Conservation (phyloP, 805 yeast genomes). For the Cyberlindnera americana region DNA sequence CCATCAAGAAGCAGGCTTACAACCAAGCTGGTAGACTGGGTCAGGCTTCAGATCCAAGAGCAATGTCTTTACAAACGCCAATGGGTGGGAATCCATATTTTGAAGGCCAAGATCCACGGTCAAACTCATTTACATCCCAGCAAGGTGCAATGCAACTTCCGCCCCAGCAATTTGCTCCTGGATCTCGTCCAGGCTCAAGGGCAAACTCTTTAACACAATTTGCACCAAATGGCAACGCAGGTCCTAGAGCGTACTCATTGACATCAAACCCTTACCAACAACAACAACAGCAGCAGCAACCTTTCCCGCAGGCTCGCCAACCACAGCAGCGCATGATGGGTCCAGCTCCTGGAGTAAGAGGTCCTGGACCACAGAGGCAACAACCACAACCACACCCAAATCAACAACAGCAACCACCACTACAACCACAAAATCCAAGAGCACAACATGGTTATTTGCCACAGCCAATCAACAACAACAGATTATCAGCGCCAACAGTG, state of each 20-base stretch:
- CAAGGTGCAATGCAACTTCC: constrained; percentile 23
- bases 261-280: constrained; percentile 22
- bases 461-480: constrained; percentile 7
- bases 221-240: constrained; percentile 1
- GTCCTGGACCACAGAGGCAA: constrained; percentile 1
- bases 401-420: constrained; percentile 8
- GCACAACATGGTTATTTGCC: constrained; percentile 8
- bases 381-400: constrained; percentile 3
- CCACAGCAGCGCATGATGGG: neutral
- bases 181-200: constrained; percentile 12
- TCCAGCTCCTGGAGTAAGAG: neutral
- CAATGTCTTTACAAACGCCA: constrained; percentile 40
- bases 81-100: constrained; percentile 21
- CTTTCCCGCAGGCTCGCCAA: too few species aligned
- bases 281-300: neutral
- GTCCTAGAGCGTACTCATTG: constrained; percentile 22
- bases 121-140: constrained; percentile 34
- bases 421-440: constrained; percentile 6
- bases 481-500: constrained; percentile 19
- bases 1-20: constrained; percentile 57
- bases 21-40: constrained; percentile 41
- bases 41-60: constrained; percentile 43
- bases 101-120: constrained; percentile 23
- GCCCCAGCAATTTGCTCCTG: constrained; percentile 16
- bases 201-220: constrained; percentile 18